A percentile compares a stretch with the other conserved stretches of the same genome.
Evolutionary conservation across 2,329 filamentous ascomycete species (phyloP).

Genomic region (Trichothecium roseum): DNA sequence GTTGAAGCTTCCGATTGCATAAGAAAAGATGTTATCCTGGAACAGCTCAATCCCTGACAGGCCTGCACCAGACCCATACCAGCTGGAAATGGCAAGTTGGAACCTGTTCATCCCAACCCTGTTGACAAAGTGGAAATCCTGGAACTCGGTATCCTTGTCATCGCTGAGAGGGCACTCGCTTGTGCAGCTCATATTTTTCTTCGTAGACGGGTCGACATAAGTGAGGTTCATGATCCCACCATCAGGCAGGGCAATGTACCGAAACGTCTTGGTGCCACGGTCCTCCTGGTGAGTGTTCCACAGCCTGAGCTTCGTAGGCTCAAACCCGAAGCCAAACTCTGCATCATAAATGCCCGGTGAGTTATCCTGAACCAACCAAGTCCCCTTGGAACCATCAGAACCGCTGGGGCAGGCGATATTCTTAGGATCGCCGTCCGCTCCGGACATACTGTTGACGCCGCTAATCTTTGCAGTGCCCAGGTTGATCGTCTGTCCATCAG

Average conservation of each 20-base stretch:
- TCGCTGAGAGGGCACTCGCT: slow-evolving; percentile 75
- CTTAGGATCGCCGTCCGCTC: slow-evolving; percentile 56
- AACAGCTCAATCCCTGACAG: slow-evolving; percentile 80
- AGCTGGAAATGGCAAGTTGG: slow-evolving; percentile 74
- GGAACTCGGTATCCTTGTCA: slow-evolving; percentile 54
- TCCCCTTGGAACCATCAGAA: slow-evolving; percentile 59
- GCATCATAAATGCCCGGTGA: slow-evolving; percentile 76
- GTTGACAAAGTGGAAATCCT: slow-evolving; percentile 91
- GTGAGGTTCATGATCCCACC: slow-evolving; percentile 95
- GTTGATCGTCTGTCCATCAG: slow-evolving; percentile 73
- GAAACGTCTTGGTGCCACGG: slow-evolving; percentile 78
- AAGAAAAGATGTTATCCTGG: slow-evolving; percentile 74
- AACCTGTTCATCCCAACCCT: slow-evolving; percentile 79
- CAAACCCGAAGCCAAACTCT: slow-evolving; percentile 71
- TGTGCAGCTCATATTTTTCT: slow-evolving; percentile 62
- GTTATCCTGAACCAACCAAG: slow-evolving; percentile 68
- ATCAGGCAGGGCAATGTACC: slow-evolving; percentile 75
- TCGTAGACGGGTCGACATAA: slow-evolving; percentile 66
- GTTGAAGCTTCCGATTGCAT: slow-evolving; percentile 80
- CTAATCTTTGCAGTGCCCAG: slow-evolving; percentile 68
- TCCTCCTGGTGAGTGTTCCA: slow-evolving; percentile 81
- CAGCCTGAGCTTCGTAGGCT: slow-evolving; percentile 76
- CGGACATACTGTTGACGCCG: slow-evolving; percentile 50
- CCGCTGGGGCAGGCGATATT: slow-evolving; percentile 71
- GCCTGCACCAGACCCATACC: slow-evolving; percentile 79